Evolutionary conservation across 108 stramenopile species (phyloP).

Genomic region (Pseudonitzschia multistriata): DNA sequence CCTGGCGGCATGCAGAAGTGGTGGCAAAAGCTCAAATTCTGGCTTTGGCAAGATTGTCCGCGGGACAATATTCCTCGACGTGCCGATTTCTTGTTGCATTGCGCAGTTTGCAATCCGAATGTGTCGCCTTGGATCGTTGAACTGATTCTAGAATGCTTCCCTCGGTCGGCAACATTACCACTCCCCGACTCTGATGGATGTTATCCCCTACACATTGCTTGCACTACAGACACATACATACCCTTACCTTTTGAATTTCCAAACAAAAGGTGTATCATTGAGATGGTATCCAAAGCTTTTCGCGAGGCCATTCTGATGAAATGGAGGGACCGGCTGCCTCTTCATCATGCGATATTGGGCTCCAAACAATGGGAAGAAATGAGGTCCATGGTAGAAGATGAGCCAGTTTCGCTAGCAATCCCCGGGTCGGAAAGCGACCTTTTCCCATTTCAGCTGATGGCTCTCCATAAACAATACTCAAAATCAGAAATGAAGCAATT

Average conservation of each 20-base stretch:
- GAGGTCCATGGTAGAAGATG: conserved; percentile 21
- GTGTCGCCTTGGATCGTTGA: conserved; percentile 35
- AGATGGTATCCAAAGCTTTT: conserved; percentile 55
- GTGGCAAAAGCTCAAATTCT: conserved; percentile 38
- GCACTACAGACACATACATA: conserved; percentile 27
- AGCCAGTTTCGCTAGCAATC: conserved; percentile 26
- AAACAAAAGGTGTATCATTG: conserved; percentile 35
- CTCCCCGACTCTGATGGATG: conserved; percentile 32
- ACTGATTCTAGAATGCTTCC: conserved; percentile 36
- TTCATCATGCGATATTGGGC: conserved; percentile 27
- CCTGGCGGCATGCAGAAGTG: conserved; percentile 32
- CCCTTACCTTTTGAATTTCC: conserved; percentile 31
- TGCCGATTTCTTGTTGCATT: conserved; percentile 35
- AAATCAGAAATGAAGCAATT: conserved; percentile 13
- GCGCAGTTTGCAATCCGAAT: conserved; percentile 34
- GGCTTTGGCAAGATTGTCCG: conserved; percentile 42
- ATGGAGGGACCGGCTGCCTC: conserved; percentile 26
- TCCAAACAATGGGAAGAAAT: conserved; percentile 36
- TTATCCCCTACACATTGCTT: conserved; percentile 40
- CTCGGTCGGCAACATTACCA: conserved; percentile 34
- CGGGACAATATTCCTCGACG: conserved; percentile 34
- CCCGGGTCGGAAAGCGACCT: conserved; percentile 20
- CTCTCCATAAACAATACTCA: conserved; percentile 24
- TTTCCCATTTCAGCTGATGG: conserved; percentile 44
- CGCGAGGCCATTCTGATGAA: conserved; percentile 49